phyloP scores from a whole-genome alignment of 2,329 filamentous ascomycete species.

The Fusarium fracticaudum region DNA sequence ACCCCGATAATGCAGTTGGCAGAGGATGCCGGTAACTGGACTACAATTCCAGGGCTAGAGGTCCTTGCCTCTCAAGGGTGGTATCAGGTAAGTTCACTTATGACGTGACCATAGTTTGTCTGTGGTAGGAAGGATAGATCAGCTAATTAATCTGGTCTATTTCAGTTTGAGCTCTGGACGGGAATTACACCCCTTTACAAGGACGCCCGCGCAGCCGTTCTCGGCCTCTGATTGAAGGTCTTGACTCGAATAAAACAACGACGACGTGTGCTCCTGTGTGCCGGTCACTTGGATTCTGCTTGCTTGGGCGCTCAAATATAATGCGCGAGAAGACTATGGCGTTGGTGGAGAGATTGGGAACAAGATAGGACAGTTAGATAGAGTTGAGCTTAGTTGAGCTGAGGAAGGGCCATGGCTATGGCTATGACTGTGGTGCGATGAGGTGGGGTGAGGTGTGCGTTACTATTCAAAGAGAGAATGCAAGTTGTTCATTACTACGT shows the following conservation, averaged over 20 bases:
- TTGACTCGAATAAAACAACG: background rate
- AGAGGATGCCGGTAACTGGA: slow-evolving; percentile 76
- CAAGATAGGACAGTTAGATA: background rate
- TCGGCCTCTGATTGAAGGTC: slow-evolving; percentile 46
- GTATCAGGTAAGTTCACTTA: slow-evolving; percentile 73
- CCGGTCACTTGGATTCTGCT: background rate
- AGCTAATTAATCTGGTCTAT: slow-evolving; percentile 27
- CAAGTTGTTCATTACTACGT: background rate
- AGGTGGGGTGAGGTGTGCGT: background rate
- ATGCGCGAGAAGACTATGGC: slow-evolving; percentile 3
- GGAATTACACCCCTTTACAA: slow-evolving; percentile 78
- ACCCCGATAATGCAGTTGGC: slow-evolving; percentile 90
- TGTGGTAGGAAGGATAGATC: background rate
- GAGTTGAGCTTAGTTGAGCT: background rate
- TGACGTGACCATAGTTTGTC: background rate
- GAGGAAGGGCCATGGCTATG: background rate
- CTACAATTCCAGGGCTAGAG: slow-evolving; percentile 85
- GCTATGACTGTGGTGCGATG: background rate
- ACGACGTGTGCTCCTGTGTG: background rate
- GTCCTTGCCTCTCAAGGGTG: slow-evolving; percentile 89
- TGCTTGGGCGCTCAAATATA: background rate
- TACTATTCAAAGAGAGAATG: background rate
- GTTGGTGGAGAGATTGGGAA: slow-evolving; percentile 16
- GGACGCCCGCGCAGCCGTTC: slow-evolving; percentile 71
- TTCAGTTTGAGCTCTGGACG: slow-evolving; percentile 83